These are phyloP conservation scores for Parastagonospora nodorum DNA, from an alignment of 2,329 filamentous ascomycete species.

Conservation along the genomic window DNA sequence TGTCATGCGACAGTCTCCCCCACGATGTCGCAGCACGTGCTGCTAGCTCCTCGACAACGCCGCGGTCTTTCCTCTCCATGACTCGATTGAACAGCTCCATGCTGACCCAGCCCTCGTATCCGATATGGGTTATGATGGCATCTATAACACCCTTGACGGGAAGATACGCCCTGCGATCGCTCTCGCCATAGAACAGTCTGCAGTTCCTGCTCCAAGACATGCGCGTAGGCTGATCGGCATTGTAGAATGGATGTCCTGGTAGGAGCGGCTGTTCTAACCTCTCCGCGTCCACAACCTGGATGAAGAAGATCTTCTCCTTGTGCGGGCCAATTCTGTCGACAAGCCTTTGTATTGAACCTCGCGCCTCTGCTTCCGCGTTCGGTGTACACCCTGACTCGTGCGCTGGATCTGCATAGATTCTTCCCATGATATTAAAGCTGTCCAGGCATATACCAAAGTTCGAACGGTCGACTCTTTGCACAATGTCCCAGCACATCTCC, in stretches of 20 bases:
- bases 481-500: conserved; percentile 73
- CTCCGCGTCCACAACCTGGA: conserved; percentile 79
- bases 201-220: conserved; percentile 85
- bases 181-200: conserved; percentile 69
- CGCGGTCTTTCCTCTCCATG: conserved; percentile 59
- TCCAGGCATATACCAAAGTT: conserved; percentile 81
- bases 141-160: conserved; percentile 66
- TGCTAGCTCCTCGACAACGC: conserved; percentile 62
- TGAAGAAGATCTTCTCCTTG: conserved; percentile 70
- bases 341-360: conserved; percentile 61
- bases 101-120: conserved; percentile 72
- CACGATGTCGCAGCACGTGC: conserved; percentile 57
- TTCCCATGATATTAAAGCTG: conserved; percentile 76
- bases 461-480: conserved; percentile 65
- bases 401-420: conserved; percentile 72
- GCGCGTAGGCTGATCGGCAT: conserved; percentile 61
- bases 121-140: conserved; percentile 66
- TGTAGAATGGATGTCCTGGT: conserved; percentile 63
- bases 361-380: conserved; percentile 62
- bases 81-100: conserved; percentile 71
- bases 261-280: conserved; percentile 62
- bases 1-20: conserved; percentile 54
- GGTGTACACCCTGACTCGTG: conserved; percentile 54
- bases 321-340: conserved; percentile 58
- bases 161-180: conserved; percentile 67